Percentiles rank a stretch among this genome's conserved stretches.
phyloP scores from a whole-genome alignment of 2,329 filamentous ascomycete species.

The Colletotrichum tanaceti region DNA sequence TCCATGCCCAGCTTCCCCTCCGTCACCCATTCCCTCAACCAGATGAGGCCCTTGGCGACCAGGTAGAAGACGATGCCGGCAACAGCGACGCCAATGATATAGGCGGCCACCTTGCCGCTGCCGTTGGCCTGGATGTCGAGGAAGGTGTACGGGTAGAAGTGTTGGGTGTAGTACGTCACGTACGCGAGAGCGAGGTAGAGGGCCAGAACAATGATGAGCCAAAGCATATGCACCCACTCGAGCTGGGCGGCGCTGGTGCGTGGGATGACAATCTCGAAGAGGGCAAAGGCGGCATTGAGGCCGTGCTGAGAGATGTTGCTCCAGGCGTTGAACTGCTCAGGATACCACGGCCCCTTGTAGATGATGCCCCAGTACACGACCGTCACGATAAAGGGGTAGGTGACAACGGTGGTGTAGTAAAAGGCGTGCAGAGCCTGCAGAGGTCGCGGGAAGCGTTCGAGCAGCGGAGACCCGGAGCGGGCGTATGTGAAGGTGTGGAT shows the following conservation, averaged over 20 bases:
- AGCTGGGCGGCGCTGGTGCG: conserved; percentile 67
- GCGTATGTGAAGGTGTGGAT: conserved; percentile 78
- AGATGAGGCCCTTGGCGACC: conserved; percentile 62
- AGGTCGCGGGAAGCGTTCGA: conserved; percentile 68
- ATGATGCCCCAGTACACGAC: conserved; percentile 77
- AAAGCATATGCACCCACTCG: conserved; percentile 73
- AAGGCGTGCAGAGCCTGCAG: conserved; percentile 74
- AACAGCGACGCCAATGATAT: conserved; percentile 69
- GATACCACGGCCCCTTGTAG: conserved; percentile 60
- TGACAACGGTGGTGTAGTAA: conserved; percentile 71
- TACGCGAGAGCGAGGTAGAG: conserved; percentile 81
- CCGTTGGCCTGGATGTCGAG: conserved; percentile 69
- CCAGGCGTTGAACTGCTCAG: conserved; percentile 65
- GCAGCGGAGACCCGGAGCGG: conserved; percentile 62
- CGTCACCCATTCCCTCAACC: conserved; percentile 61
- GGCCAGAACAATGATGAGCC: conserved; percentile 75
- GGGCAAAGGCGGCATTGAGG: conserved; percentile 77
- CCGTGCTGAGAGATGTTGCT: conserved; percentile 79
- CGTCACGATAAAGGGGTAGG: conserved; percentile 76
- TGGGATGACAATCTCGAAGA: conserved; percentile 80
- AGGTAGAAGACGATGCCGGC: conserved; percentile 65
- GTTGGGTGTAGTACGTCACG: conserved; percentile 74
- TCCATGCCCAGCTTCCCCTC: conserved; percentile 58
- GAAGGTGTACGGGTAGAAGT: conserved; percentile 83
- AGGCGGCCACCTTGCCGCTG: conserved; percentile 69